Evolutionary conservation across 352 stramenopile genomes (phyloP).

Genomic region (Discostella stelligera): DNA sequence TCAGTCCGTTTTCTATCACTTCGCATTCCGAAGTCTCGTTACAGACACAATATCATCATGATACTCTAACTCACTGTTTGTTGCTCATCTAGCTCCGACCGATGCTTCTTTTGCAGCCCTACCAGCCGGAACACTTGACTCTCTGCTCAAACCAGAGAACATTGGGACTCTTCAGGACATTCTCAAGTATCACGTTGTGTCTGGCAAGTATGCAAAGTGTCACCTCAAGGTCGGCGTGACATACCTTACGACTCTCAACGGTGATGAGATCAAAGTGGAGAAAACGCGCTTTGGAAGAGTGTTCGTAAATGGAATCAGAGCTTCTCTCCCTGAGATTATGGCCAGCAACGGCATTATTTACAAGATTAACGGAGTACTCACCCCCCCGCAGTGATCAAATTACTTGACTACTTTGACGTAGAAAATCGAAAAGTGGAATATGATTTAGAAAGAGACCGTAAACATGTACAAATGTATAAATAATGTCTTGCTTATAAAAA

Average conservation of each 20-base stretch:
- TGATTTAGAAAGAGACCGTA: no score
- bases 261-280: background rate
- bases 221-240: background rate
- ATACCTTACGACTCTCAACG: background rate
- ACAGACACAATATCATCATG: no score
- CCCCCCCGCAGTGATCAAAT: background rate
- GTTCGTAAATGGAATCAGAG: background rate
- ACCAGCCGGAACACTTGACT: slow-evolving; percentile 19
- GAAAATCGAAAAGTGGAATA: no score
- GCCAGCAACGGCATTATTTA: slow-evolving; percentile 6
- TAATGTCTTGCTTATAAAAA: background rate
- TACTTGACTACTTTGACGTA: background rate
- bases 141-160: slow-evolving; percentile 3
- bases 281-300: background rate
- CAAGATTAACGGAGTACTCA: background rate
- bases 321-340: background rate
- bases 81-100: slow-evolving; percentile 10
- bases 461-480: background rate
- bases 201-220: background rate
- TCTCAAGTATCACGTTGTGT: slow-evolving; percentile 10
- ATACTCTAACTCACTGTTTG: no score
- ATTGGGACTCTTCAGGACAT: background rate
- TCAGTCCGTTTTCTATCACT: background rate
- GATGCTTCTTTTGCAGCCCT: slow-evolving; percentile 22
- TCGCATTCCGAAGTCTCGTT: no score